Conservation (phyloP, 2,329 filamentous ascomycete genomes). For the Tolypocladium tundrense region DNA sequence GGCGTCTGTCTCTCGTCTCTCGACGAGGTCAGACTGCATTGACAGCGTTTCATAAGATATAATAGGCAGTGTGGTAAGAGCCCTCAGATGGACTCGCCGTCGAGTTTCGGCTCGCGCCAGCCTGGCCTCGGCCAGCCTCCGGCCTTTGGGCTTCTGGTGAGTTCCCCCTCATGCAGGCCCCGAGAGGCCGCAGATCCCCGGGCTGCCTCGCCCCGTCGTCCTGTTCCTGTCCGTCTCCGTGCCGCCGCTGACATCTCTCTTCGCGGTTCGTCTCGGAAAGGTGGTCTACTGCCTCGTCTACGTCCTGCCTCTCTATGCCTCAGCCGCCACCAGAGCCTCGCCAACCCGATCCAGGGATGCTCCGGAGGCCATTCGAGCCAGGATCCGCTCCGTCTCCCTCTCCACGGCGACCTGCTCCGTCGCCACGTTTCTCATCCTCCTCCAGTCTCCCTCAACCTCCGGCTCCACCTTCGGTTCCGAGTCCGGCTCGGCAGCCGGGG, state of each 20-base stretch:
- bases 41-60: not conserved
- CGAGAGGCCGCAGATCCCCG: not conserved
- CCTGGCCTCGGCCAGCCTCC: conserved; percentile 9
- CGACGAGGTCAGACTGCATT: not conserved
- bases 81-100: not conserved
- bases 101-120: not conserved
- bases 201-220: not conserved
- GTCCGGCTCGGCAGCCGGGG: not conserved
- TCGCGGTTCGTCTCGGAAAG: conserved; percentile 18
- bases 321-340: conserved; percentile 67
- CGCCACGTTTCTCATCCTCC: conserved; percentile 56
- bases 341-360: conserved; percentile 73
- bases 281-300: conserved; percentile 79
- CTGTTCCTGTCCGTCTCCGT: not conserved
- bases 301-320: conserved; percentile 84
- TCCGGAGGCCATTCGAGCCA: conserved; percentile 77
- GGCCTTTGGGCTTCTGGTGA: conserved; percentile 19
- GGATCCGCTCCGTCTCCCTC: conserved; percentile 68
- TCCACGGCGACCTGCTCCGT: conserved; percentile 62
- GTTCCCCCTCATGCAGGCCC: conserved; percentile 1
- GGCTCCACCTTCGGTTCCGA: not conserved
- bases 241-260: conserved; percentile 1
- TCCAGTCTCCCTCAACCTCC: not conserved
- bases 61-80: not conserved
- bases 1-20: not conserved